Evolutionary conservation across 371 early-diverging fungal species (phyloP), one percentile per base, ranked within the genome.

Genomic region (Lichtheimia hyalospora): DNA sequence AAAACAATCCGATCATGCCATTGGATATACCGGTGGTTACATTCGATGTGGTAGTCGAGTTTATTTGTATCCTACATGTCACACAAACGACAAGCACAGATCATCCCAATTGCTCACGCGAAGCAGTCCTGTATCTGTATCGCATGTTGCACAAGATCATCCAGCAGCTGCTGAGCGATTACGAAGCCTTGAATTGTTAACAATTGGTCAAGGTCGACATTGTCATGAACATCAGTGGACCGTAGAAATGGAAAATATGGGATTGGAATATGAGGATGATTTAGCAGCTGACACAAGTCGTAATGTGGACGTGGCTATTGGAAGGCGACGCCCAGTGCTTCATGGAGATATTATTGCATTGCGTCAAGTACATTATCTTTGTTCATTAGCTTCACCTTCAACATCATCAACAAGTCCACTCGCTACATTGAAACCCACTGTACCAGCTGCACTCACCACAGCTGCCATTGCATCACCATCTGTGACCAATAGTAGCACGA

Each of bases 261-360:
- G 67, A 16, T 56, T 67, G 10, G 64, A 49, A 4, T 51, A 50
- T 6, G 64, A 69, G 24, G 62, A 69, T 23, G 57, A 58, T 55
- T 49, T 54, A 7, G 57, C 64, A 7, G 67, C 71, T 1, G 67
- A 71, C 14, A 62, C 61, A 18, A 49, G 62, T 8, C 58, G 70
- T 2, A 75, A 79, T 25, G 65, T 72, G 5, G 70, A 79, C 50
- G 70, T 75, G n/a, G 58, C 53, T 15, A 58, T 79, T 28, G 65
- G 72, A 13, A 60, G 68, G 10, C 60, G 62, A 15, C 67, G 69
- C 14, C 76, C 72, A 0, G 25, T 79, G 0, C 14, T 75, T 0
- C 61, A 70, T 21, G 69, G 69, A 0, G 76, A 75, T 28, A 58
- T 58, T 1, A 62, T 79, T 20, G 67, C 70, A n/a, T 27, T 79